A percentile compares a stretch with the other conserved stretches of the same genome.
Evolutionary conservation across 306 rosid species (phyloP).

Genomic region (Ochetophila trinervis): DNA sequence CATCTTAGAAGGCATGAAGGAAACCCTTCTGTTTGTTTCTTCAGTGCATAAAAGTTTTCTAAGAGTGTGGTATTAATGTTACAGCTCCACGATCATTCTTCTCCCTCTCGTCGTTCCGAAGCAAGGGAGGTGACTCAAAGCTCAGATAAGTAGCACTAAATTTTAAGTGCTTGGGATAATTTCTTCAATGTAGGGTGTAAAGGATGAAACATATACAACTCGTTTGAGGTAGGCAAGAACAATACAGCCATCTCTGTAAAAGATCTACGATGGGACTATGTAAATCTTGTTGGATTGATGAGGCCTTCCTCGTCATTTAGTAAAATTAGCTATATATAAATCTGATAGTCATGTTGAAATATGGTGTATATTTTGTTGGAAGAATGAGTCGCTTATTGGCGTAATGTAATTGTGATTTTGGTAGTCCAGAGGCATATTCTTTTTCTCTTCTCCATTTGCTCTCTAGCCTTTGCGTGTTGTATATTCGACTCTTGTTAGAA

Average conservation of each 20-base stretch:
- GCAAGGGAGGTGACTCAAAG: constrained; percentile 90
- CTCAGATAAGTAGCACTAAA: constrained; percentile 52
- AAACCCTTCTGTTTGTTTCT: constrained; percentile 4
- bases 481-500: constrained; percentile 49
- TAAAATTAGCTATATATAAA: constrained; percentile 17
- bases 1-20: constrained; percentile 12
- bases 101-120: constrained; percentile 88
- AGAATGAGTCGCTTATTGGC: constrained; percentile 51
- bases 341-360: constrained; percentile 59
- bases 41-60: constrained; percentile 15
- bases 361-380: constrained; percentile 52
- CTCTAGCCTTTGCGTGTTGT: constrained; percentile 43
- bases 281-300: constrained; percentile 59
- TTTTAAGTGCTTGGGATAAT: constrained; percentile 38
- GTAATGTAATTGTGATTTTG: constrained; percentile 69
- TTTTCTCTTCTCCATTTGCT: constrained; percentile 16
- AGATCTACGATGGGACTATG: constrained; percentile 54
- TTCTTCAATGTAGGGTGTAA: constrained; percentile 52
- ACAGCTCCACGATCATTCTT: constrained; percentile 97
- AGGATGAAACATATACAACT: constrained; percentile 36
- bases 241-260: constrained; percentile 36
- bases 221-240: constrained; percentile 42
- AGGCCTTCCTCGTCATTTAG: constrained; percentile 53
- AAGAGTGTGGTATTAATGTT: constrained; percentile 22
- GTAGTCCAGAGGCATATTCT: constrained; percentile 63